Percentiles rank a stretch among this genome's conserved stretches.
Evolutionary conservation across 73 alveolate genomes (phyloP).

Genomic region (Urostyla sp.): DNA sequence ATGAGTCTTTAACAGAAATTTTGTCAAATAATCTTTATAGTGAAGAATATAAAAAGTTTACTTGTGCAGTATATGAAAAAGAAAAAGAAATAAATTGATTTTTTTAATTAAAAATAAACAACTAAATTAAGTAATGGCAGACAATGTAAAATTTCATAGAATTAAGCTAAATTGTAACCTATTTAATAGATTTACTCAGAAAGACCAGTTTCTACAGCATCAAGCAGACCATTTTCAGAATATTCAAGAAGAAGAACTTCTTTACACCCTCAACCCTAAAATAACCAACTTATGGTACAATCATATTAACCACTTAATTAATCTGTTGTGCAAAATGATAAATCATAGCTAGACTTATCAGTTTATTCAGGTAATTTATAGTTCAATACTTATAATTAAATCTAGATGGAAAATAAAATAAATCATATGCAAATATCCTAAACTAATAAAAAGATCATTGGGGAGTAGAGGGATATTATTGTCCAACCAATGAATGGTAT

Average conservation of each 20-base stretch:
- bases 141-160: conserved; percentile 1
- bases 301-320: conserved; percentile 14
- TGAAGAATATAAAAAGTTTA: neutral
- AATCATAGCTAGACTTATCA: neutral
- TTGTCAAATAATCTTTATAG: neutral
- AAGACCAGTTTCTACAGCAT: conserved; percentile 25
- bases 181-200: neutral
- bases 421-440: no score
- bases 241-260: conserved; percentile 11
- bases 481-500: conserved; percentile 37
- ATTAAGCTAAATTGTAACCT: conserved; percentile 8
- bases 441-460: neutral
- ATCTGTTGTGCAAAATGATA: neutral
- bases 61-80: neutral
- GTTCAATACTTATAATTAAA: neutral
- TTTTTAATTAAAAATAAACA: neutral
- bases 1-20: neutral
- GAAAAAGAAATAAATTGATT: conserved; percentile 1
- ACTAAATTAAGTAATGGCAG: neutral
- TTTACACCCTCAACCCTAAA: conserved; percentile 14
- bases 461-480: conserved; percentile 56
- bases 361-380: neutral
- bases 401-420: no score
- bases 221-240: conserved; percentile 27
- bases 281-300: conserved; percentile 8